Percentiles rank a stretch among this genome's conserved stretches.
These are phyloP conservation scores for Globisporangium spinosum DNA, from an alignment of 352 stramenopile genomes.

Conservation along the genomic window DNA sequence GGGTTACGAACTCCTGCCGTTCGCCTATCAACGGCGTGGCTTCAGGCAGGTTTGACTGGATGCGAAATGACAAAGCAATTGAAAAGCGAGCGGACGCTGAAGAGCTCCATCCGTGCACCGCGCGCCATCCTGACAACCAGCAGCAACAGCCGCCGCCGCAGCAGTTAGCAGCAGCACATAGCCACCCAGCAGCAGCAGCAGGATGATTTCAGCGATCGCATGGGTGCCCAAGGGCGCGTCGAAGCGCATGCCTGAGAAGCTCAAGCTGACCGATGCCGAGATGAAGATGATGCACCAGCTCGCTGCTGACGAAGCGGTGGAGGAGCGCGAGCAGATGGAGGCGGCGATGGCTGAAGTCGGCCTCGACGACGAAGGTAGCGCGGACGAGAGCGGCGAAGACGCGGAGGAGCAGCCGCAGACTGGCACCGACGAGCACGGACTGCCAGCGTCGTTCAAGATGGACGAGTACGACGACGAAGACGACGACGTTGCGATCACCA, in stretches of 20 bases:
- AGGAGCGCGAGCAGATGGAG: conserved; percentile 58
- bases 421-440: conserved; percentile 40
- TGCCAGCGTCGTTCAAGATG: conserved; percentile 80
- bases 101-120: conserved; percentile 3
- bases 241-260: conserved; percentile 75
- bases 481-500: conserved; percentile 77
- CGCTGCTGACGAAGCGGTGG: conserved; percentile 64
- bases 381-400: conserved; percentile 6
- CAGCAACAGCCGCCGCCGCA: background rate
- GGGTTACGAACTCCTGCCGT: background rate
- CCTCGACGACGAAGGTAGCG: conserved; percentile 32
- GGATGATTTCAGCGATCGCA: conserved; percentile 57
- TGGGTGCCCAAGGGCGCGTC: conserved; percentile 56
- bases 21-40: background rate
- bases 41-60: conserved; percentile 18
- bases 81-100: conserved; percentile 12
- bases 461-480: conserved; percentile 88
- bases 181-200: conserved; percentile 10
- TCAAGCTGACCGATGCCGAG: conserved; percentile 82
- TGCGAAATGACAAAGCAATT: conserved; percentile 19
- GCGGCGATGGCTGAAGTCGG: conserved; percentile 49
- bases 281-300: conserved; percentile 77
- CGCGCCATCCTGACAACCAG: background rate
- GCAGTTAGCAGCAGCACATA: conserved; percentile 2
- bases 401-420: conserved; percentile 16